Base-by-base conservation (phyloP, 1,139 yeast genomes). In the Spathaspora sp. region DNA sequence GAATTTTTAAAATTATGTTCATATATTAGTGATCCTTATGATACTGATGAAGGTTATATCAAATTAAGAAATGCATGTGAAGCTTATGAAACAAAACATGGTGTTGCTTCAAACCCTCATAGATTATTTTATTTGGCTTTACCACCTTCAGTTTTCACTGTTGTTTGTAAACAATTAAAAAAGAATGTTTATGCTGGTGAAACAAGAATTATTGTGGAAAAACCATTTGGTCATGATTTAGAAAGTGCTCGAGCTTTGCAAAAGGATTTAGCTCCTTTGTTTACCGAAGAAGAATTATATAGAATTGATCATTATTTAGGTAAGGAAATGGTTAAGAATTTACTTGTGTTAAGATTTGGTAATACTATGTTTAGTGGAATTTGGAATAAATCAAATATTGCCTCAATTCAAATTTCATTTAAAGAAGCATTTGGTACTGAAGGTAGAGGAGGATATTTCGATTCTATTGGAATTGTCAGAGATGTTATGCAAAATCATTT, bases 401-500 rank as follows among this genome's bases (percentile, higher is more conserved):
- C 82, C 52, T 81, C 85, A 44, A 84, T 93, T 52, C 97, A 91
- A 70, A 83, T 93, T 56, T 80, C 93, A 18, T 91, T 93, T 75
- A 95, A 95, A 72, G 99, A 93, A 71, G 87, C 93, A 10, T 91
- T 95, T 60, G 99, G 99, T 49, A 93, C 99, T 41, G 97, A 93
- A 70, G 99, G 99, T 50, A 84, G 99, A 63, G 99, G 99, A 55
- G 99, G 99, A 36, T 93, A 93, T 74, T 93, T 95, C 63, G 98
- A 95, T 69, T 76, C 78, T 50, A 89, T 91, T 61, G 99, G 99
- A 49, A 93, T 93, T 61, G 89, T 93, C 55, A 84, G 99, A 69
- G 99, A 93, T 64, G 98, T 93, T 45, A 91, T 95, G 90, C 99
- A 93, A 74, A 93, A 93, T 77, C 99, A 93, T 70, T 72, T 93